These are phyloP conservation scores for Linnemannia zychae DNA, from an alignment of 192 early-diverging fungal genomes.

Conservation along the genomic window DNA sequence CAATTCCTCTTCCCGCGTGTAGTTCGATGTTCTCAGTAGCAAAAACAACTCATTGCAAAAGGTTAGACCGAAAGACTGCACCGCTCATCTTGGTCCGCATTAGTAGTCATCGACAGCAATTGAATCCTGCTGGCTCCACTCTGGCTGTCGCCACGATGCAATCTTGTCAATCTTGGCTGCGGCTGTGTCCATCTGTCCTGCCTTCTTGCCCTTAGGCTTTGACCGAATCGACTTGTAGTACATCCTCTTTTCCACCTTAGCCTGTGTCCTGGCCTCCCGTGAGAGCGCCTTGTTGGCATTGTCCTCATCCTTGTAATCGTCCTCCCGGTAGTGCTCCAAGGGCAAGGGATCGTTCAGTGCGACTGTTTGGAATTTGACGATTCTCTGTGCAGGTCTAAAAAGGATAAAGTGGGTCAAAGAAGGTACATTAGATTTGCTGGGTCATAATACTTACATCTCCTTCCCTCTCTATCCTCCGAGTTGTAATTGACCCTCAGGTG, in stretches of 20 bases:
- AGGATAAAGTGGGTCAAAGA: background rate
- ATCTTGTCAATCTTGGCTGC: slow-evolving; percentile 31
- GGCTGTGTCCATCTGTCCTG: slow-evolving; percentile 28
- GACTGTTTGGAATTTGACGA: slow-evolving; percentile 38
- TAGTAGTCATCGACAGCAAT: slow-evolving; percentile 2
- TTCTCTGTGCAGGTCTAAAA: slow-evolving; percentile 27
- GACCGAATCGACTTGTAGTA: slow-evolving; percentile 53
- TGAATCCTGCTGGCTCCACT: slow-evolving; percentile 31
- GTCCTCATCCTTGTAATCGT: background rate
- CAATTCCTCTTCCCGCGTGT: background rate
- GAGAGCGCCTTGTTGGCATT: slow-evolving; percentile 2
- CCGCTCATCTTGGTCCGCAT: background rate
- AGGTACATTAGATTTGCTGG: background rate
- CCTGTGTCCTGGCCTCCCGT: slow-evolving; percentile 33
- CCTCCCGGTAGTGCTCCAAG: slow-evolving; percentile 22
- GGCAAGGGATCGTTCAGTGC: slow-evolving; percentile 39
- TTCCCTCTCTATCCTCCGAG: background rate
- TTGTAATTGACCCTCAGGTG: background rate
- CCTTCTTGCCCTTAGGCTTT: slow-evolving; percentile 55
- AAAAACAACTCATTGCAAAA: no score
- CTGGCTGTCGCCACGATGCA: slow-evolving; percentile 29
- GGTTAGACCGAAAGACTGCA: no score
- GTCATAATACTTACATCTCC: background rate
- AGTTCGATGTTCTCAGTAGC: background rate
- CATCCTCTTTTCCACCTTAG: slow-evolving; percentile 43